These are phyloP conservation scores for Uncinocarpus reesii DNA, from an alignment of 2,329 filamentous ascomycete genomes.

Conservation along the genomic window DNA sequence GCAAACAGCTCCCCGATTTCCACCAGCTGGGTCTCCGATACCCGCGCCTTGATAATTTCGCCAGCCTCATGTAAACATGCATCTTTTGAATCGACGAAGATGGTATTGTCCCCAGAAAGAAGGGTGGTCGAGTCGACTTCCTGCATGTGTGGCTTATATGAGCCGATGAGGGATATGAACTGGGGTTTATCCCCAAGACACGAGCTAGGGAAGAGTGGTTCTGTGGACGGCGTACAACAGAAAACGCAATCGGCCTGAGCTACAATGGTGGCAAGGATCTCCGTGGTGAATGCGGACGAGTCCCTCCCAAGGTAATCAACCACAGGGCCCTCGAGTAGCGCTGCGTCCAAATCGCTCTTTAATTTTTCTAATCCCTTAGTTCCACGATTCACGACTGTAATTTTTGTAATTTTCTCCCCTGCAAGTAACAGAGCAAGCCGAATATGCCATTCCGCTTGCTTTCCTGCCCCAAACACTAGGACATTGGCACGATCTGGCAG, in stretches of 20 bases:
- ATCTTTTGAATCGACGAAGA: conserved; percentile 53
- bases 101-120: conserved; percentile 49
- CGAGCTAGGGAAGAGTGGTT: conserved; percentile 34
- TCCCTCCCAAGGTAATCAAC: conserved; percentile 12
- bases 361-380: conserved; percentile 49
- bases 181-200: conserved; percentile 29
- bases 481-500: conserved; percentile 26
- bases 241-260: conserved; percentile 38
- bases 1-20: conserved; percentile 36
- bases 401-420: conserved; percentile 41
- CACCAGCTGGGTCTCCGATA: conserved; percentile 30
- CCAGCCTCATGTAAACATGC: conserved; percentile 40
- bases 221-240: conserved; percentile 40
- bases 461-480: conserved; percentile 41
- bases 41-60: conserved; percentile 36
- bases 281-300: conserved; percentile 13
- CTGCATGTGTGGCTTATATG: conserved; percentile 46
- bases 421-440: conserved; percentile 42
- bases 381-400: conserved; percentile 67
- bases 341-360: conserved; percentile 22
- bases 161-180: conserved; percentile 45
- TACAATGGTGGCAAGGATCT: conserved; percentile 24
- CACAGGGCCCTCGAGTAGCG: conserved; percentile 28
- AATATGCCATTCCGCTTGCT: conserved; percentile 43
- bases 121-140: conserved; percentile 40